These are phyloP conservation scores for Teratosphaeria gauchensis DNA, from an alignment of 2,329 filamentous ascomycete species.

Conservation along the genomic window DNA sequence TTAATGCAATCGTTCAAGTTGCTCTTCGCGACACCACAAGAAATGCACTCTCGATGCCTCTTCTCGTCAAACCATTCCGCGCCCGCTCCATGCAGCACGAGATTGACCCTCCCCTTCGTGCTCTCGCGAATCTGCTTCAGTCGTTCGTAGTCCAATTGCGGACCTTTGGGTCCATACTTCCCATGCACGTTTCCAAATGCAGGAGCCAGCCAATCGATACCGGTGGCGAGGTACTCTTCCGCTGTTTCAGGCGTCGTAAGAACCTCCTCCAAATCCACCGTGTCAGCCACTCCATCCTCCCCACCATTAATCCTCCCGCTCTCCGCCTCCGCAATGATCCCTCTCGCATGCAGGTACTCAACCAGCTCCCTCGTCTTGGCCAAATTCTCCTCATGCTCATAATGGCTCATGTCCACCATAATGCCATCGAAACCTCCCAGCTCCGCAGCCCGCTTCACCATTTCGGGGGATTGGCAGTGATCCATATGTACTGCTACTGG, in stretches of 20 bases:
- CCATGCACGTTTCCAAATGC: conserved; percentile 71
- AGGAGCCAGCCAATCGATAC: conserved; percentile 64
- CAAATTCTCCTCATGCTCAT: conserved; percentile 61
- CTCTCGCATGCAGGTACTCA: conserved; percentile 52
- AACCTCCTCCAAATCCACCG: conserved; percentile 50
- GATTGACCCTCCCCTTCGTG: conserved; percentile 37
- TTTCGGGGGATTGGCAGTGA: conserved; percentile 35
- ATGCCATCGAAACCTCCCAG: conserved; percentile 52
- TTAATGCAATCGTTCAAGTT: conserved; percentile 42
- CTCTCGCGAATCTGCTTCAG: conserved; percentile 40
- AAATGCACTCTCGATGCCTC: conserved; percentile 45
- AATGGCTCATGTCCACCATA: conserved; percentile 69
- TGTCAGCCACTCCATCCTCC: conserved; percentile 65
- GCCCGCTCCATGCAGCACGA: conserved; percentile 51
- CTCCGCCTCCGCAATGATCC: conserved; percentile 61
- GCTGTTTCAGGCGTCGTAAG: conserved; percentile 61
- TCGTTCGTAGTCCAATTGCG: conserved; percentile 50
- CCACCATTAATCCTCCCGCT: conserved; percentile 62
- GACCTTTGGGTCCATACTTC: conserved; percentile 56
- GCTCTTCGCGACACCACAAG: conserved; percentile 45
- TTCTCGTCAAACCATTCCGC: conserved; percentile 41
- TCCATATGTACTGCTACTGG: conserved; percentile 39
- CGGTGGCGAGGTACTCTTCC: conserved; percentile 59
- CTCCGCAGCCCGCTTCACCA: conserved; percentile 26
- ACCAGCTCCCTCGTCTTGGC: conserved; percentile 55